Percentiles rank a stretch among this genome's conserved stretches.
phyloP scores from a whole-genome alignment of 192 early-diverging fungal species.

The Spizellomyces punctatus region DNA sequence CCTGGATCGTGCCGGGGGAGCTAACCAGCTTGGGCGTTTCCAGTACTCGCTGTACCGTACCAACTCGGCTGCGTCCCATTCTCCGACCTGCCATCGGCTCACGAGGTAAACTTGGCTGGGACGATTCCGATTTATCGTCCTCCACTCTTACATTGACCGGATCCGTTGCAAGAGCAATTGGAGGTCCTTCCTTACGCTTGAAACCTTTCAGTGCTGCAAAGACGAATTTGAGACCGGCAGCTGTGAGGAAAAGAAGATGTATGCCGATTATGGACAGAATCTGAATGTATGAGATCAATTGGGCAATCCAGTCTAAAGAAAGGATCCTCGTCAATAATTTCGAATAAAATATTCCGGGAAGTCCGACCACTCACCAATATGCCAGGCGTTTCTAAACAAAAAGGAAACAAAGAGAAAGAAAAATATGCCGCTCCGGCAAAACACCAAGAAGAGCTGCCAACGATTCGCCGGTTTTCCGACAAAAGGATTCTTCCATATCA shows the following conservation, averaged over 20 bases:
- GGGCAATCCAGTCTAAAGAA: slow-evolving; percentile 15
- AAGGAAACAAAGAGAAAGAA: slow-evolving; percentile 11
- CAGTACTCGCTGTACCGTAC: no score
- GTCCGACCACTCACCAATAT: not conserved
- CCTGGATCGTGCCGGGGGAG: no score
- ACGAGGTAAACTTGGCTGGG: no score
- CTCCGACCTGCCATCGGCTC: no score
- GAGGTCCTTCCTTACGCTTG: not conserved
- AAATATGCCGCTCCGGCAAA: slow-evolving; percentile 10
- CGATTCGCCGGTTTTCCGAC: slow-evolving; percentile 14
- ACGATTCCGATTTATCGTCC: no score
- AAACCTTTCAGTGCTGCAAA: not conserved
- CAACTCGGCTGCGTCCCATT: no score
- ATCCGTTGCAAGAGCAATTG: not conserved
- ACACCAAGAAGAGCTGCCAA: slow-evolving; percentile 16
- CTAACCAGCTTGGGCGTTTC: no score
- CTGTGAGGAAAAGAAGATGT: slow-evolving; percentile 7
- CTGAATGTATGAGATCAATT: not conserved
- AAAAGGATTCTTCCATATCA: slow-evolving; percentile 16
- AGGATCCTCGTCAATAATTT: not conserved
- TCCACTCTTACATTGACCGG: no score
- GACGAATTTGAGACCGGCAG: slow-evolving; percentile 13
- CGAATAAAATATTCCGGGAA: not conserved
- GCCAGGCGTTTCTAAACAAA: not conserved
- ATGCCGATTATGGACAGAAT: slow-evolving; percentile 19